These are phyloP conservation scores for Diplocarpon mali DNA, from an alignment of 2,329 filamentous ascomycete genomes.

Conservation along the genomic window DNA sequence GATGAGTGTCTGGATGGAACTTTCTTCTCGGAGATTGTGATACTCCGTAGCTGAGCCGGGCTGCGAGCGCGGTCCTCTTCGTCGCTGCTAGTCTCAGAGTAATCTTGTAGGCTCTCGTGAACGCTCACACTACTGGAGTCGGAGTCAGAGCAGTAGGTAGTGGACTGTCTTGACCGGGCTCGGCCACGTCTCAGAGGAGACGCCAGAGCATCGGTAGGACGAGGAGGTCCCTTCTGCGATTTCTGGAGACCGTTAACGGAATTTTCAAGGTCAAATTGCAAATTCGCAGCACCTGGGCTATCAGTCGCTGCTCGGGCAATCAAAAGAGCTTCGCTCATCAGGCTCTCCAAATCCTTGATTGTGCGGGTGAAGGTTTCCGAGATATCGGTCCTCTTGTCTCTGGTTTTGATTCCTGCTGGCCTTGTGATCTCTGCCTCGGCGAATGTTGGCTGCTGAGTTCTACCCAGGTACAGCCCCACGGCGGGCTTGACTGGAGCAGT, in stretches of 20 bases:
- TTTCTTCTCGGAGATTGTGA: not conserved
- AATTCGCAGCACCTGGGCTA: conserved; percentile 14
- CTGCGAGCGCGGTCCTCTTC: conserved; percentile 1
- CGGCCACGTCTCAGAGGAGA: not conserved
- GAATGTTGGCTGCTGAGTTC: conserved; percentile 5
- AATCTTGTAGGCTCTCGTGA: conserved; percentile 22
- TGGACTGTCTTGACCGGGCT: not conserved
- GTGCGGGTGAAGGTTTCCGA: conserved; percentile 26
- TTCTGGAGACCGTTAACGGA: conserved; percentile 17
- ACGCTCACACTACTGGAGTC: conserved; percentile 16
- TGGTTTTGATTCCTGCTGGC: not conserved
- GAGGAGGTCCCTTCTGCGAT: conserved; percentile 7
- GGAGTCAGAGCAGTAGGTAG: conserved; percentile 7
- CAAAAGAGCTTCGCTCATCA: conserved; percentile 28
- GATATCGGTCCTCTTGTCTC: conserved; percentile 10
- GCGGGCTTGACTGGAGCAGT: conserved; percentile 7
- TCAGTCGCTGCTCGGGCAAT: conserved; percentile 28
- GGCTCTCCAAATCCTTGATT: conserved; percentile 27
- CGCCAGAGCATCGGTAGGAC: not conserved
- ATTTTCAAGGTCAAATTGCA: conserved; percentile 13
- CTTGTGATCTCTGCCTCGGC: conserved; percentile 1
- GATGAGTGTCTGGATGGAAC: conserved; percentile 1
- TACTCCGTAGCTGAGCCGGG: not conserved
- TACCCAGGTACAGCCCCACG: conserved; percentile 11
- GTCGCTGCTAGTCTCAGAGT: conserved; percentile 15